Conservation (phyloP, 2,329 filamentous ascomycete genomes). For the Fusarium miscanthi region DNA sequence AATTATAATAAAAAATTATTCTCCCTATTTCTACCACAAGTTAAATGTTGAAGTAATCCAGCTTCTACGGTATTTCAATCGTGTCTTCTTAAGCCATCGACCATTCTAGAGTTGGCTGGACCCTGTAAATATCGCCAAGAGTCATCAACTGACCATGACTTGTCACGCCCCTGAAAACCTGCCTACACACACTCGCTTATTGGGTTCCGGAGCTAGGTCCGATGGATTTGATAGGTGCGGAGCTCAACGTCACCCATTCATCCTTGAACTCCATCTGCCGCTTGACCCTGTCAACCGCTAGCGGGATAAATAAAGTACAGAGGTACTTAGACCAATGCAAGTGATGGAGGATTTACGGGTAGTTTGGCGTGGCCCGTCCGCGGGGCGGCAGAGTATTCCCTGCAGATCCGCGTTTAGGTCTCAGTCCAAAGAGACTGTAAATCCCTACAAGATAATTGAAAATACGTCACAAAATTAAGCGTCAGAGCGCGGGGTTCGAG, state of each 20-base stretch:
- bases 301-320: neutral
- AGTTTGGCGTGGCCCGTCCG: neutral
- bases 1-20: too few species aligned
- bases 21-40: accelerated
- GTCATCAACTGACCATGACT: neutral
- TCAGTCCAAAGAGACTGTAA: neutral
- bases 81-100: neutral
- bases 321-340: neutral
- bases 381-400: neutral
- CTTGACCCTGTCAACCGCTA: neutral
- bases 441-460: accelerated
- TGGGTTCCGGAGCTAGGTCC: neutral
- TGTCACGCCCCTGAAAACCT: neutral
- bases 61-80: neutral
- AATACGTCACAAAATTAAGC: neutral
- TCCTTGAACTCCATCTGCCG: neutral
- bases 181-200: neutral
- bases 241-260: neutral
- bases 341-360: neutral
- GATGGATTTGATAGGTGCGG: neutral
- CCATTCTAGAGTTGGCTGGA: neutral
- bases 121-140: neutral
- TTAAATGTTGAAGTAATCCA: accelerated
- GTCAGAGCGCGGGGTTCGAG: too few species aligned
- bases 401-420: neutral